These are phyloP conservation scores for Paxillus ammoniavirescens DNA, from an alignment of 768 basidiomycete species.

Conservation along the genomic window DNA sequence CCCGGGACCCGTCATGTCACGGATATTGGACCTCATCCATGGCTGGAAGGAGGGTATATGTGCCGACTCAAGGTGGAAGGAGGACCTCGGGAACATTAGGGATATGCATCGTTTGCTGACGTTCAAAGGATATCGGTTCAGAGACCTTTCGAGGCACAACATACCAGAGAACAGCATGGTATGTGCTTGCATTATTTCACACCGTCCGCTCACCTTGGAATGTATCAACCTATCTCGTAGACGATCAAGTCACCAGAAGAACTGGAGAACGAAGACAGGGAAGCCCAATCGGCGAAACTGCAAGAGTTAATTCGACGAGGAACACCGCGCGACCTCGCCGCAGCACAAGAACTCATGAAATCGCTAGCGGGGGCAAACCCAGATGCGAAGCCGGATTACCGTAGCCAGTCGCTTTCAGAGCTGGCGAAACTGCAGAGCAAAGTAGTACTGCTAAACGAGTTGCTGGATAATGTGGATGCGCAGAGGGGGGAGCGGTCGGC, in stretches of 20 bases:
- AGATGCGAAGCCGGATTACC: conserved; percentile 92
- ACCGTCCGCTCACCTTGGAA: conserved; percentile 41
- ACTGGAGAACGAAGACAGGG: conserved; percentile 92
- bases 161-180: conserved; percentile 23
- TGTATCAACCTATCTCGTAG: conserved; percentile 37
- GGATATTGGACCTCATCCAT: conserved; percentile 90
- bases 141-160: conserved; percentile 40
- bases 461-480: conserved; percentile 88
- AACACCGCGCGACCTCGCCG: conserved; percentile 91
- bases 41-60: conserved; percentile 96
- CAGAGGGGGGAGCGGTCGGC: conserved; percentile 75
- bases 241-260: conserved; percentile 94
- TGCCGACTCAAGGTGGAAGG: conserved; percentile 85
- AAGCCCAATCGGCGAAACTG: conserved; percentile 95
- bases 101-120: conserved; percentile 95
- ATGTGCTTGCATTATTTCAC: conserved; percentile 1
- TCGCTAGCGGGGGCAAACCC: conserved; percentile 92
- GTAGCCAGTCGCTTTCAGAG: conserved; percentile 83
- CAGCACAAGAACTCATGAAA: conserved; percentile 98
- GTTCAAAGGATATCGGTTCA: conserved; percentile 89
- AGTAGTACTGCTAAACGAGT: conserved; percentile 93
- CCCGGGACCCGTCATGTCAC: conserved; percentile 91
- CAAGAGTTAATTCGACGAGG: conserved; percentile 97
- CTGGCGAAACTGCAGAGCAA: conserved; percentile 94
- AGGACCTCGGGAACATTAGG: conserved; percentile 93